These are phyloP conservation scores for Fraxinus cuspidata DNA, from an alignment of 257 asterid species.

Conservation along the genomic window DNA sequence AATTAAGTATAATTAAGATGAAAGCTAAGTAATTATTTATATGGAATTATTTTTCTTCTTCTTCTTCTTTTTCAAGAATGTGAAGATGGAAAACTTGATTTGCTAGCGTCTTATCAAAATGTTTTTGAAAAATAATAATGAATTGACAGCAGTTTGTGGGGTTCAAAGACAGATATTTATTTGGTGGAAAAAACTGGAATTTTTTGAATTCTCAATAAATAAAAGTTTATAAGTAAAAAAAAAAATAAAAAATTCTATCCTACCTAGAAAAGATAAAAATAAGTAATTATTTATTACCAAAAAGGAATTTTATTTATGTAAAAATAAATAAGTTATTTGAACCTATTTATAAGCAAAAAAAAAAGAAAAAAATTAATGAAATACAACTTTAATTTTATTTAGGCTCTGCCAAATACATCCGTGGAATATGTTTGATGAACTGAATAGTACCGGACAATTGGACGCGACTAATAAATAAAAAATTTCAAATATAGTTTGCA, in stretches of 20 bases:
- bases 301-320: no score
- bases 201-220: slow-evolving; percentile 5
- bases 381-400: no score
- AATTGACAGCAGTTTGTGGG: slow-evolving; percentile 86
- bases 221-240: not conserved
- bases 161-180: slow-evolving; percentile 62
- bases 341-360: no score
- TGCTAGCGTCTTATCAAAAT: slow-evolving; percentile 42
- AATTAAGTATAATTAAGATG: slow-evolving; percentile 20
- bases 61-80: not conserved
- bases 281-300: no score
- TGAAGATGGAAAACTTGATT: slow-evolving; percentile 37
- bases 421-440: not conserved
- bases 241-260: no score
- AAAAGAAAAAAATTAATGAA: no score
- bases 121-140: slow-evolving; percentile 51
- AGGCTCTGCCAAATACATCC: not conserved
- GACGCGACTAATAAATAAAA: not conserved
- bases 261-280: no score
- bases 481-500: not conserved
- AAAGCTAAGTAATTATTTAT: slow-evolving; percentile 18
- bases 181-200: slow-evolving; percentile 49
- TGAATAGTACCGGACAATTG: not conserved
- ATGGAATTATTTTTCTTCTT: not conserved
- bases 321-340: no score